phyloP scores from a whole-genome alignment of 345 rosid genomes.

The Conringia planisiliqua region DNA sequence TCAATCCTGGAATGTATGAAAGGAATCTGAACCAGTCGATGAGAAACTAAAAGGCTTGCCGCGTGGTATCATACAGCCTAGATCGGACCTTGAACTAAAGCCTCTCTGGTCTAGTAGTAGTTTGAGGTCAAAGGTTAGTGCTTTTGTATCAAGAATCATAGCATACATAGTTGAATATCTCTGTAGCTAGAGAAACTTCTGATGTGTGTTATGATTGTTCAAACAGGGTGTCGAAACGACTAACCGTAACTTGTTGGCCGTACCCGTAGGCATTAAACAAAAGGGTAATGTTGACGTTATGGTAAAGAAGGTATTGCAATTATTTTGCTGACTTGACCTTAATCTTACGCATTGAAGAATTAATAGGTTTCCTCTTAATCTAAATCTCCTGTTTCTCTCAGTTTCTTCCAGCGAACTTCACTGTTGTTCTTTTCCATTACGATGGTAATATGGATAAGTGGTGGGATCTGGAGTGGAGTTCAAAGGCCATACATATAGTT shows the following conservation, averaged over 20 bases:
- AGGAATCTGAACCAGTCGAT: constrained; percentile 48
- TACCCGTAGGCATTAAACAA: constrained; percentile 89
- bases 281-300: constrained; percentile 65
- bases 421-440: constrained; percentile 87
- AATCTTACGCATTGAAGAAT: constrained; percentile 1
- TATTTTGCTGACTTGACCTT: not conserved
- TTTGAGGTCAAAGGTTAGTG: constrained; percentile 68
- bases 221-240: constrained; percentile 43
- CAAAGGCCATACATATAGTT: constrained; percentile 74
- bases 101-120: constrained; percentile 84
- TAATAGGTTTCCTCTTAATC: constrained; percentile 2
- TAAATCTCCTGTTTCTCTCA: constrained; percentile 58
- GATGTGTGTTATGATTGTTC: not conserved
- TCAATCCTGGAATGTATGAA: constrained; percentile 9
- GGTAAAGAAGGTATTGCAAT: constrained; percentile 68
- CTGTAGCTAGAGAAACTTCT: not conserved
- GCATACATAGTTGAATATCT: not conserved
- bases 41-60: constrained; percentile 61
- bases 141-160: constrained; percentile 1
- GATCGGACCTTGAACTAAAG: constrained; percentile 78
- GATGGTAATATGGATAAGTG: constrained; percentile 83
- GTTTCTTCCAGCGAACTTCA: constrained; percentile 91
- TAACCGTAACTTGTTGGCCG: constrained; percentile 64
- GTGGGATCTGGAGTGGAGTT: constrained; percentile 83
- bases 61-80: constrained; percentile 59